These are phyloP conservation scores for Coffea eugenioides DNA, from an alignment of 257 asterid species.

Conservation along the genomic window DNA sequence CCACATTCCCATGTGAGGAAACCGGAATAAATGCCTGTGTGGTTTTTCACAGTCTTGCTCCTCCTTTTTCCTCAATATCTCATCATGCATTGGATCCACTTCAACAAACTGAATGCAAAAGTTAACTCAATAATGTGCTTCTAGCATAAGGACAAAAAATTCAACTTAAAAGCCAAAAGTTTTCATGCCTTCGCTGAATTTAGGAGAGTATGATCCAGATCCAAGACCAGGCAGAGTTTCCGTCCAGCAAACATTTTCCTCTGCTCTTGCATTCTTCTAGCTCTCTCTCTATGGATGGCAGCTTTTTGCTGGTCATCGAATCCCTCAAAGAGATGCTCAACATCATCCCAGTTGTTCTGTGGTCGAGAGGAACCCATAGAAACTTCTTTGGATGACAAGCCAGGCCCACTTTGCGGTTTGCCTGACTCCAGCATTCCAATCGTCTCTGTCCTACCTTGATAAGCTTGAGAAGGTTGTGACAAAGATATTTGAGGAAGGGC, in stretches of 20 bases:
- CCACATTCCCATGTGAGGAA: slow-evolving; percentile 99
- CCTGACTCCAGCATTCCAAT: slow-evolving; percentile 40
- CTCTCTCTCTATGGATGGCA: slow-evolving; percentile 89
- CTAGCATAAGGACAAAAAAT: slow-evolving; percentile 3
- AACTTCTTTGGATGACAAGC: slow-evolving; percentile 44
- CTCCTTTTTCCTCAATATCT: slow-evolving; percentile 88
- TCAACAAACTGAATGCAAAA: slow-evolving; percentile 70
- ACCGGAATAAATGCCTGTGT: slow-evolving; percentile 77
- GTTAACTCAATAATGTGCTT: slow-evolving; percentile 8
- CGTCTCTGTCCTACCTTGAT: slow-evolving; percentile 45
- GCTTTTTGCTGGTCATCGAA: slow-evolving; percentile 85
- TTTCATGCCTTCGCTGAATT: slow-evolving; percentile 90
- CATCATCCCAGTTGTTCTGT: slow-evolving; percentile 71
- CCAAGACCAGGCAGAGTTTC: slow-evolving; percentile 95
- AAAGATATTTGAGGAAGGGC: slow-evolving; percentile 39
- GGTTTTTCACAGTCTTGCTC: slow-evolving; percentile 89
- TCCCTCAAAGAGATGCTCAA: slow-evolving; percentile 86
- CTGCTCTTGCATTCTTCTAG: slow-evolving; percentile 93
- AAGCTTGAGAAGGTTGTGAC: slow-evolving; percentile 36
- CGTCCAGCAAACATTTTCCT: slow-evolving; percentile 77
- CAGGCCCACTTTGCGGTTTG: slow-evolving; percentile 38
- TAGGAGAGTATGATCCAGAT: slow-evolving; percentile 92
- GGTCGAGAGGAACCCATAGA: slow-evolving; percentile 56
- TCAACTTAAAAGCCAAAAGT: neutral
- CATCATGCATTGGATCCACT: slow-evolving; percentile 81